Evolutionary conservation across 2,329 filamentous ascomycete species (phyloP).

Genomic region (Knufia petricola): DNA sequence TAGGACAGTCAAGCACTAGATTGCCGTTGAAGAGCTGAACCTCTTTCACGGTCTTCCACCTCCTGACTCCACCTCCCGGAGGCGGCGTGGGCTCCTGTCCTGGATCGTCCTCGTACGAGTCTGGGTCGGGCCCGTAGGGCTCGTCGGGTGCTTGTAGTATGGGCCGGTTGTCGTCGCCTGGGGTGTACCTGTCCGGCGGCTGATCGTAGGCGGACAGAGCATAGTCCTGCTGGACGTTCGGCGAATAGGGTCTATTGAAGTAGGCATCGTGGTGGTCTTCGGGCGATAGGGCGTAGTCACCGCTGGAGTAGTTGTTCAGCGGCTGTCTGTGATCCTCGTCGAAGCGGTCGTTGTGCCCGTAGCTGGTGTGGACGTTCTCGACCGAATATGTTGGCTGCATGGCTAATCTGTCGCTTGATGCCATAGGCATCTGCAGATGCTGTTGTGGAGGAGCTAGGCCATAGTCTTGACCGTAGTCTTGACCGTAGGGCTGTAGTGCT

Average conservation of each 20-base stretch:
- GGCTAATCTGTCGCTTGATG: constrained; percentile 61
- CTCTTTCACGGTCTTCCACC: constrained; percentile 98
- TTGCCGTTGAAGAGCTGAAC: constrained; percentile 96
- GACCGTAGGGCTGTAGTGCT: constrained; percentile 66
- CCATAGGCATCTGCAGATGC: constrained; percentile 62
- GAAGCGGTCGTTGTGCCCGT: constrained; percentile 51
- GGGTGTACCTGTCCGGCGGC: constrained; percentile 35
- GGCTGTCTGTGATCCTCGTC: constrained; percentile 36
- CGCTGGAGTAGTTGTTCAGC: constrained; percentile 38
- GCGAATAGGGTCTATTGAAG: constrained; percentile 73
- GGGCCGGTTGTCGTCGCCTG: constrained; percentile 58
- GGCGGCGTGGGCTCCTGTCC: constrained; percentile 27
- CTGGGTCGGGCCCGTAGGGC: constrained; percentile 54
- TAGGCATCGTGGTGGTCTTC: constrained; percentile 82
- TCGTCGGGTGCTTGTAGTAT: constrained; percentile 57
- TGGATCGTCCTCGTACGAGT: constrained; percentile 34
- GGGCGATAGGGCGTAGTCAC: constrained; percentile 68
- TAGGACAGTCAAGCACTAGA: constrained; percentile 89
- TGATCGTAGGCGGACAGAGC: constrained; percentile 38
- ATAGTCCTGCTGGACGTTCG: constrained; percentile 50
- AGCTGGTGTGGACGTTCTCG: constrained; percentile 55
- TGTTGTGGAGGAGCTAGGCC: constrained; percentile 48
- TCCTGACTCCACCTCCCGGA: constrained; percentile 57
- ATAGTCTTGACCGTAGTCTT: constrained; percentile 47
- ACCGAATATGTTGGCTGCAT: constrained; percentile 78